These are phyloP conservation scores for Cryphonectria naterciae DNA, from an alignment of 2,329 filamentous ascomycete species.

Conservation along the genomic window DNA sequence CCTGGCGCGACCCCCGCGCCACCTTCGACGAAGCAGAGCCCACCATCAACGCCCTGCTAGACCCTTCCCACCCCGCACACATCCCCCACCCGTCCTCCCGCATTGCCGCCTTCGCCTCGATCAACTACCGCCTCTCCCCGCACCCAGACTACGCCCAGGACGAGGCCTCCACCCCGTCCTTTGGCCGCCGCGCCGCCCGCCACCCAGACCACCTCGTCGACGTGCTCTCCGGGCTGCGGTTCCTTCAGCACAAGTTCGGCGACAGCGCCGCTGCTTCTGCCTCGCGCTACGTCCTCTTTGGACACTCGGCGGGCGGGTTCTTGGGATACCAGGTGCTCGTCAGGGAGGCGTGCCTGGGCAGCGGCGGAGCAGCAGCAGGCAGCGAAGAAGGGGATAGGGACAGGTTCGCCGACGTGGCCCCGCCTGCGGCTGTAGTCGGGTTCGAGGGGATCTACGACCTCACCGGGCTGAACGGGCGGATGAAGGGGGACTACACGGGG, in stretches of 20 bases:
- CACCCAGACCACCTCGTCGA: slow-evolving; percentile 68
- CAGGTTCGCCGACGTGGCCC: slow-evolving; percentile 36
- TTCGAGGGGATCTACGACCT: slow-evolving; percentile 72
- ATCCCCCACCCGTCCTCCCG: slow-evolving; percentile 33
- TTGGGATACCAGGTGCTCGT: slow-evolving; percentile 65
- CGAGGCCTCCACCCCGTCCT: slow-evolving; percentile 38
- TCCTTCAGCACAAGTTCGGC: slow-evolving; percentile 44
- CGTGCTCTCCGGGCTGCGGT: slow-evolving; percentile 54
- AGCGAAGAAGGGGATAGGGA: slow-evolving; percentile 33
- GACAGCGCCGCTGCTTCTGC: slow-evolving; percentile 28
- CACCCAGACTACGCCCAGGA: slow-evolving; percentile 53
- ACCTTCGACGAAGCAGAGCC: slow-evolving; percentile 50
- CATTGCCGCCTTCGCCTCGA: slow-evolving; percentile 65
- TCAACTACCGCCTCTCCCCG: slow-evolving; percentile 67
- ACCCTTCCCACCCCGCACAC: slow-evolving; percentile 25
- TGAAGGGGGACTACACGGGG: slow-evolving; percentile 54
- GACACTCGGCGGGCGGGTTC: slow-evolving; percentile 67
- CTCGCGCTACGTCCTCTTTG: slow-evolving; percentile 56
- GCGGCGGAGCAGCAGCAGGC: slow-evolving; percentile 27
- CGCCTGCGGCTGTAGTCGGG: slow-evolving; percentile 60
- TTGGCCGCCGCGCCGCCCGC: slow-evolving; percentile 45
- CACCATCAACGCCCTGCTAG: slow-evolving; percentile 48
- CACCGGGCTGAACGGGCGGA: slow-evolving; percentile 52
- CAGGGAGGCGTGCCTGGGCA: slow-evolving; percentile 40
- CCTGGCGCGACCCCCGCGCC: slow-evolving; percentile 63